Evolutionary conservation across 768 basidiomycete species (phyloP).

Genomic region (Sporobolomyces roseus): DNA sequence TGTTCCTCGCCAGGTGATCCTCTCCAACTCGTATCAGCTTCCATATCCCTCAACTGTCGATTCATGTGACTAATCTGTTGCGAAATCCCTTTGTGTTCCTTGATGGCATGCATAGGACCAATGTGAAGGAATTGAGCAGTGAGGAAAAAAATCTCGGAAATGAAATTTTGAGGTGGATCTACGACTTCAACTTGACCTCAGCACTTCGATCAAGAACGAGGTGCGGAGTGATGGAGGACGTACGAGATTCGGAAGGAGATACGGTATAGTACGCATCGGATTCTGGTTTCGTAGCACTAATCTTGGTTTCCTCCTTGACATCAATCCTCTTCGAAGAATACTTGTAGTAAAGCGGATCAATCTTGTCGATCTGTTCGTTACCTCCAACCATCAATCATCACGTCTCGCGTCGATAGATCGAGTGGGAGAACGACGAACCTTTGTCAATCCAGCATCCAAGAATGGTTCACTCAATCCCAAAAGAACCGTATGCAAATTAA

Average conservation of each 20-base stretch:
- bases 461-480: constrained; percentile 87
- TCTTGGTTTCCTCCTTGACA: constrained; percentile 82
- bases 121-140: constrained; percentile 82
- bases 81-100: constrained; percentile 58
- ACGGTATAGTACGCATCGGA: constrained; percentile 62
- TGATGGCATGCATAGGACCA: constrained; percentile 76
- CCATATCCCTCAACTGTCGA: constrained; percentile 71
- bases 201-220: too few species aligned
- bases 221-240: not conserved
- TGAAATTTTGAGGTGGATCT: constrained; percentile 75
- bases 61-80: constrained; percentile 57
- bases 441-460: constrained; percentile 83
- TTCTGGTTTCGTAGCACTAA: constrained; percentile 87
- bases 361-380: constrained; percentile 70
- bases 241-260: not conserved
- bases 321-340: constrained; percentile 62
- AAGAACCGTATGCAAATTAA: constrained; percentile 77
- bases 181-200: not conserved
- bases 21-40: constrained; percentile 58
- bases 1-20: not conserved
- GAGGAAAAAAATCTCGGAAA: constrained; percentile 90
- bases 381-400: not conserved
- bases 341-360: constrained; percentile 76
- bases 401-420: not conserved
- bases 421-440: constrained; percentile 54